Conservation (phyloP, 768 basidiomycete species). For the Amanita pseudoporphyria region DNA sequence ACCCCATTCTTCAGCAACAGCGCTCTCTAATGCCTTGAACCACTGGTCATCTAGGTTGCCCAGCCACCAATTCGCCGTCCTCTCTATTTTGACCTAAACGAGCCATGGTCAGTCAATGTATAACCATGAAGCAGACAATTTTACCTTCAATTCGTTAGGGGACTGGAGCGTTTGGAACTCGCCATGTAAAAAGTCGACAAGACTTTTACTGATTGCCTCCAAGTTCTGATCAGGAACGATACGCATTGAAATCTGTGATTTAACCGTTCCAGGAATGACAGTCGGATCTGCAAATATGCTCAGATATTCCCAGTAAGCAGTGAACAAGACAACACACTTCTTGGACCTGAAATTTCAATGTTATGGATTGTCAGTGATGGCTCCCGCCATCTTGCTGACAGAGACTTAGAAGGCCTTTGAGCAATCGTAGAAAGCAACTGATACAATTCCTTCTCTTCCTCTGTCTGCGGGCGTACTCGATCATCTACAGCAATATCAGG, state of each 20-base stretch:
- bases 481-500: constrained; percentile 43
- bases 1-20: constrained; percentile 84
- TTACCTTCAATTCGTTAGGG: constrained; percentile 64
- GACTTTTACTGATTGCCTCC: constrained; percentile 49
- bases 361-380: constrained; percentile 87
- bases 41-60: constrained; percentile 78
- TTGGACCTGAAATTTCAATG: constrained; percentile 73
- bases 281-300: constrained; percentile 50
- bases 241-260: constrained; percentile 81
- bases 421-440: constrained; percentile 61
- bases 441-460: constrained; percentile 61
- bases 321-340: constrained; percentile 39
- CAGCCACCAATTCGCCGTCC: constrained; percentile 94
- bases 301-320: background rate
- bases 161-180: constrained; percentile 56
- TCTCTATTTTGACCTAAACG: constrained; percentile 62
- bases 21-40: constrained; percentile 78
- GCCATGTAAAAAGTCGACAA: constrained; percentile 47
- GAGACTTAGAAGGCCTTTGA: constrained; percentile 51
- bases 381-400: constrained; percentile 80
- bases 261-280: constrained; percentile 79
- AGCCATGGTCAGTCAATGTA: background rate
- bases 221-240: constrained; percentile 92
- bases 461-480: constrained; percentile 57
- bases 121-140: constrained; percentile 9